Evolutionary conservation across 2,329 filamentous ascomycete species (phyloP), one percentile per base, ranked within the genome.

Genomic region (Tolypocladium guangdongense): DNA sequence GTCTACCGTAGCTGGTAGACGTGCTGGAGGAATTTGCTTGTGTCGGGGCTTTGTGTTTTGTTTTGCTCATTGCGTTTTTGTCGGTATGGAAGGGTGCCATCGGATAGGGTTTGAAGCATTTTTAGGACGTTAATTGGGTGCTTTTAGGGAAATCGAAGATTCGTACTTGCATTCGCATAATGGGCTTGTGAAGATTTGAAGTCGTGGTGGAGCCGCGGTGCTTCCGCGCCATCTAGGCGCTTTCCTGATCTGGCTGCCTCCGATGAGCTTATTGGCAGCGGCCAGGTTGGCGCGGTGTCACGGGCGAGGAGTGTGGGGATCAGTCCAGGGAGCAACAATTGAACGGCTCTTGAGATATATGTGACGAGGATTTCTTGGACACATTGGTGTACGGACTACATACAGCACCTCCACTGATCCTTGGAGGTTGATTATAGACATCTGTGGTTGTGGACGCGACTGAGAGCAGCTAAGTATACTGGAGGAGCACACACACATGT

Each of bases 241-340:
- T 53, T 53, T 18, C 52, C 52, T 24, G 52, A 50, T 53, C 37
- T 14, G 52, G 52, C 52, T 8, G 33, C n/a, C 10, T 18, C 38
- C 27, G n/a, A 33, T 24, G 48, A 37, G 52, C 52, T 53, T n/a
- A 53, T 53, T 53, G 52, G 52, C 47, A 48, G 52, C 47, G 48
- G 52, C 36, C 11, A 30, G 51, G 37, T 14, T 11, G 14, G 47
- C 38, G n/a, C 7, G 47, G 12, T n/a, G 16, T 32, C 20, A 10
- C 43, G 8, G 37, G 12, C 41, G 36, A 14, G 33, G 16, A 20
- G 14, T 41, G 38, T 43, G 22, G 39, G 22, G 22, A 27, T 43
- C 22, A 43, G 22, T 7, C 39, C 5, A 43, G 22, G 11, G 22
- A 12, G 18, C 22, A 27, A 22, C 39, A 22, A 7, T 27, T 27